Base-by-base conservation (phyloP, 1,284 basidiomycete genomes). In the Phenoliferia sp. region DNA sequence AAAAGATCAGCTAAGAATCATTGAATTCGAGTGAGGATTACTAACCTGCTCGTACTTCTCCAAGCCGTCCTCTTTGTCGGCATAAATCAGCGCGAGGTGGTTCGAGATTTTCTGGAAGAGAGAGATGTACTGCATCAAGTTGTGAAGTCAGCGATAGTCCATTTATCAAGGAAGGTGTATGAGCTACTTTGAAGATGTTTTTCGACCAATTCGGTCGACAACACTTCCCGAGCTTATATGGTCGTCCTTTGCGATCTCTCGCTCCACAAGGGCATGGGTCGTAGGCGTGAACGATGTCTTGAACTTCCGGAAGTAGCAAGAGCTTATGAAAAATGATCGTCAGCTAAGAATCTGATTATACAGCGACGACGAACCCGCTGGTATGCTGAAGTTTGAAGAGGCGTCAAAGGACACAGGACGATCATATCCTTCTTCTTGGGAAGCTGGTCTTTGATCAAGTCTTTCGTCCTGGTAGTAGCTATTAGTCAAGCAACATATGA, bases 341-440 rank as follows among this genome's bases (percentile, higher is more conserved):
- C 50, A 80, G 83, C 0, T 80, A 12, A n/a, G 48, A 52, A 26
- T 26, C 28, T 52, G 48, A 7, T 19, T 9, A 22, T 44, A 52
- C 22, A 52, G 48, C 48, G 12, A 12, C 39, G 22, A 44, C 12
- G 48, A 52, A 26, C 22, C 22, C 7, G 48, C 71, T 85, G 88
- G 79, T 94, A 94, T 0, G 86, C 88, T 75, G 36, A 54, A 28
- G 86, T 83, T 77, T 94, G 92, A 44, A 80, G 83, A 0, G 80
- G 67, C 0, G 89, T 88, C 58, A 94, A 79, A 22, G 90, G 90
- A 76, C 92, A 94, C 76, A 94, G 92, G 7, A 93, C 90, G n/a
- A 94, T 88, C 75, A 90, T 83, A 74, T 94, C 92, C 0, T 83
- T 85, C 80, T 94, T 94, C 70, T 82, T 81, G 0, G 92, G 92